Percentiles rank a stretch among this genome's conserved stretches.
Evolutionary conservation across 495 filamentous ascomycete genomes (phyloP).

Genomic region (Daldinia grandis): DNA sequence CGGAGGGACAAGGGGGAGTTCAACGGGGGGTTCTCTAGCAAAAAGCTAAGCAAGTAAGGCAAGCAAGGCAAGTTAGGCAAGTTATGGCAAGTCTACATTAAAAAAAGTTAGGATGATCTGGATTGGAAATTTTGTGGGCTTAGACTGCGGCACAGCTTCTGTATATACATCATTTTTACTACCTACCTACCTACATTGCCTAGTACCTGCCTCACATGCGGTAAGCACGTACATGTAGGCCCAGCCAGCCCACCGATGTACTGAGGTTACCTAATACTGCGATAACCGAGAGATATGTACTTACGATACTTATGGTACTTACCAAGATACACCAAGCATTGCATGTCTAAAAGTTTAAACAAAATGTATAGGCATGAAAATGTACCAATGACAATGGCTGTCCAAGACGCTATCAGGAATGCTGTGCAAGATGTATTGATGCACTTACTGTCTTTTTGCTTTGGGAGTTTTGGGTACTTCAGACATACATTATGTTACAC

Average conservation of each 20-base stretch:
- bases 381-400: neutral
- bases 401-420: neutral
- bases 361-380: neutral
- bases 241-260: neutral
- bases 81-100: neutral
- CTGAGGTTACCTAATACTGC: neutral
- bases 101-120: conserved; percentile 21
- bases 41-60: neutral
- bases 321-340: neutral
- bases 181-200: neutral
- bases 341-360: neutral
- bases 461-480: conserved; percentile 2
- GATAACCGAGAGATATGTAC: neutral
- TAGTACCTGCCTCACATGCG: conserved; percentile 21
- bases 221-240: conserved; percentile 17
- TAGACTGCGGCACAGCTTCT: conserved; percentile 40
- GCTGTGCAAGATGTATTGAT: neutral
- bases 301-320: neutral
- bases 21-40: neutral
- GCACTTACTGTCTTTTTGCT: neutral
- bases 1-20: conserved; percentile 4
- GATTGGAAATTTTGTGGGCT: conserved; percentile 39
- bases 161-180: conserved; percentile 34
- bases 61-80: neutral
- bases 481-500: conserved; percentile 14